Conservation (phyloP, 148 eudicot species). For the Pouteria glomerata region DNA sequence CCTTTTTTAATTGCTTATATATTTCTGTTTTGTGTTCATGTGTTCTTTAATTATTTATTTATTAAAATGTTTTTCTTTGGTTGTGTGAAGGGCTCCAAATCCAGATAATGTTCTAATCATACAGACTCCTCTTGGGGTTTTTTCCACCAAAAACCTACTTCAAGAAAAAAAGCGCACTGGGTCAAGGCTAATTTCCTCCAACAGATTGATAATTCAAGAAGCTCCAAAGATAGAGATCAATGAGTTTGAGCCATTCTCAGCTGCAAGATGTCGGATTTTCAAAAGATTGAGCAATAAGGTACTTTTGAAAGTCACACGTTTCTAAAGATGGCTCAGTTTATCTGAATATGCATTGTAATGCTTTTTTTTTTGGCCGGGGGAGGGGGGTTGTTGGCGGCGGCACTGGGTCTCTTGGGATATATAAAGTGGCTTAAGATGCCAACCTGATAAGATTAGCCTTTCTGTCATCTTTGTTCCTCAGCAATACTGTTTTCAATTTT, state of each 20-base stretch:
- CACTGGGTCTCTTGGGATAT: too few relatives aligned
- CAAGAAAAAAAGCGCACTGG: constrained; percentile 59
- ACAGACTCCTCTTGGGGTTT: constrained; percentile 75
- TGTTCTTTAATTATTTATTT: not conserved
- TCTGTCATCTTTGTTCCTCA: not conserved
- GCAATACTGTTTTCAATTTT: not conserved
- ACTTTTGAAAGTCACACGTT: constrained; percentile 16
- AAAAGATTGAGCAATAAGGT: constrained; percentile 50
- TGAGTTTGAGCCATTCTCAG: constrained; percentile 72
- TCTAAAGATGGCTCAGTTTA: not conserved
- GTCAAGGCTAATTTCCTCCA: constrained; percentile 79
- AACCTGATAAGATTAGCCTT: not conserved
- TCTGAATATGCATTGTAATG: not conserved
- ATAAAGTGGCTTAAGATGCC: too few relatives aligned
- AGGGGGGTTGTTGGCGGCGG: too few relatives aligned
- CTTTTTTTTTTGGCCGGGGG: too few relatives aligned
- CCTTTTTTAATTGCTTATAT: not conserved
- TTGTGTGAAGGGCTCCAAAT: constrained; percentile 77
- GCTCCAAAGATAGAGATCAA: constrained; percentile 31
- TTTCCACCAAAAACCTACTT: constrained; percentile 76
- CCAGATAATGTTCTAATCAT: constrained; percentile 87
- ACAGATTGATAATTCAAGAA: constrained; percentile 53
- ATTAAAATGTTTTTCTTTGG: not conserved
- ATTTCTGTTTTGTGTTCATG: not conserved
- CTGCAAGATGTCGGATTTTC: constrained; percentile 82